Base-by-base conservation (phyloP, 176 grass and related monocot species). In the Hyparrhenia diplandra region DNA sequence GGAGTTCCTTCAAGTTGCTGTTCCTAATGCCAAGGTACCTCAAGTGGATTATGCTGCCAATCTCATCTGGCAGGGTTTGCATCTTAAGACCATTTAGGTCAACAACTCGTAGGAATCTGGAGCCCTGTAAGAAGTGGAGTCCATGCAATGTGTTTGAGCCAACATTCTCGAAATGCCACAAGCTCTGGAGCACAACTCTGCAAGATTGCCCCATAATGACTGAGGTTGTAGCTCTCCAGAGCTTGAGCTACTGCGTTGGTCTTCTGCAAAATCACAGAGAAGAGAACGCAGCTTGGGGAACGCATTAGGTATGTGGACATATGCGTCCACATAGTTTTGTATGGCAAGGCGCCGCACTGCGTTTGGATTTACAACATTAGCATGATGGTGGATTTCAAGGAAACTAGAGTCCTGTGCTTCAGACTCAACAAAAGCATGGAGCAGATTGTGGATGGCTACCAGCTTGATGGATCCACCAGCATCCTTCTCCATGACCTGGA, bases 221-320 rank as follows among this genome's bases (percentile, higher is more conserved):
- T 83, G 85, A 55, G 17, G 65, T 10, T 41, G 65, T 18, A 36
- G 34, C 13, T 39, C 58, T 78, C 35, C 73, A 78, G 17, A 24
- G 59, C 12, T 42, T 55, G 80, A 83, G 74, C 67, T 83, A 67
- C 67, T 78, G 67, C 45, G 43, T 83, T 83, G 86, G 66, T 83
- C 79, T 82, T 87, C 86, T 25, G 80, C 80, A 65, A 88, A 83
- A 88, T 83, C 80, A 5, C 86, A 83, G 10, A 83, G 74, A 58
- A 88, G 80, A 36, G 86, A 88, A 20, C 86, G 86, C 67, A 88
- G 80, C 74, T 88, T 88, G 6, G 86, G 86, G n/a, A 83, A 83
- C 35, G 18, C 35, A 73, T 88, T 58, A 36, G 86, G 80, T 67
- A 83, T 83, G 57, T 73, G n/a, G 25, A 83, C 21, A 67, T 36